Percentiles rank a stretch among this genome's conserved stretches.
Conservation (phyloP, 257 asterid species). For the Lycium ferocissimum region DNA sequence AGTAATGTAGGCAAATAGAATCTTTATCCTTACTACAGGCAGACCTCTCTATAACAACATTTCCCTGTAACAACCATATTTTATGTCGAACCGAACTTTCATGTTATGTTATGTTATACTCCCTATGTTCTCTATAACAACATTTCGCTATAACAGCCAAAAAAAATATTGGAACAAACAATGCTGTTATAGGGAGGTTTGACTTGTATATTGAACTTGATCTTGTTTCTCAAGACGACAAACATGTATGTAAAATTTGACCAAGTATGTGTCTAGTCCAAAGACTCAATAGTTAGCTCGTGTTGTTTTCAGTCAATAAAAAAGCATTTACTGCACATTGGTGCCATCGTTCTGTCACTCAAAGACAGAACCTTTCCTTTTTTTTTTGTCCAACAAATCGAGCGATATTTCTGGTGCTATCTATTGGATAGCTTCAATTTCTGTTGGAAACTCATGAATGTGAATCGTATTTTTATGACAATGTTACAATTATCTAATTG, state of each 20-base stretch:
- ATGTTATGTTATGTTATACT: too few relatives aligned
- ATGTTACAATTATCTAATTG: neutral
- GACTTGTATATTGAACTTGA: neutral
- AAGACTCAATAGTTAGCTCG: neutral
- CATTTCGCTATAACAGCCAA: too few relatives aligned
- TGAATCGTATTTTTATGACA: neutral
- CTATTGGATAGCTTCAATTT: neutral
- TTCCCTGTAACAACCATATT: too few relatives aligned
- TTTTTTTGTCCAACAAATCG: neutral
- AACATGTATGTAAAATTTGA: neutral
- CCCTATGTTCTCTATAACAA: too few relatives aligned
- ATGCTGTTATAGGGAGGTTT: too few relatives aligned
- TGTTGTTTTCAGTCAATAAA: neutral
- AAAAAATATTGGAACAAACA: too few relatives aligned
- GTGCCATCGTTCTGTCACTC: neutral
- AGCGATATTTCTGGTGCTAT: too few relatives aligned
- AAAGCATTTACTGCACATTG: neutral
- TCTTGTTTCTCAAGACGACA: neutral
- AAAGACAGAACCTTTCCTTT: neutral
- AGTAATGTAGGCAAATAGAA: too few relatives aligned
- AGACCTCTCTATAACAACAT: too few relatives aligned
- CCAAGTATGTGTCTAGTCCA: neutral
- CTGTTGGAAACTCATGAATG: neutral
- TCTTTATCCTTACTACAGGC: too few relatives aligned
- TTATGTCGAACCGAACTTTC: too few relatives aligned